Evolutionary conservation across 441 rosid genomes (phyloP).

Genomic region (Adansonia grandidieri): DNA sequence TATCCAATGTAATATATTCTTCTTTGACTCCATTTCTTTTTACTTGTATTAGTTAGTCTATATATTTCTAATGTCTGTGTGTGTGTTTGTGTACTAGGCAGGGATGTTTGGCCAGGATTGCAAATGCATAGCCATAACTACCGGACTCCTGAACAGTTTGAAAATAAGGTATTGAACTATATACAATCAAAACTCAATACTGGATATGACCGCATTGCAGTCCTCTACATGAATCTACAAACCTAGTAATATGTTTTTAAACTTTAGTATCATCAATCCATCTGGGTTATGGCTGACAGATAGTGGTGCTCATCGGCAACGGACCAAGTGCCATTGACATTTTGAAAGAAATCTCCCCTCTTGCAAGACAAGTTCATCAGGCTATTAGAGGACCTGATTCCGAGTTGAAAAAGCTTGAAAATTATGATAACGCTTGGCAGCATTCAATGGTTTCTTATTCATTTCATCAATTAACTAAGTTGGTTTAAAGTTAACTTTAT

Average conservation of each 20-base stretch:
- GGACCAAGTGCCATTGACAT: constrained; percentile 5
- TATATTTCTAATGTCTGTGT: too few relatives aligned
- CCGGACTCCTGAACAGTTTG: constrained; percentile 17
- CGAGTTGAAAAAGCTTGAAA: background rate
- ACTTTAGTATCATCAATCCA: background rate
- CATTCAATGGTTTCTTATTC: constrained; percentile 15
- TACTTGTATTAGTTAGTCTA: background rate
- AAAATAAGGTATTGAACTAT: background rate
- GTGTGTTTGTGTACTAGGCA: background rate
- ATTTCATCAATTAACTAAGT: background rate
- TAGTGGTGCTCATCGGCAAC: constrained; percentile 12
- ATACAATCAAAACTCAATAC: background rate
- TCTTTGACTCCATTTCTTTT: background rate
- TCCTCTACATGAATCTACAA: background rate
- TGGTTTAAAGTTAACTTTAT: background rate
- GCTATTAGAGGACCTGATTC: constrained; percentile 8
- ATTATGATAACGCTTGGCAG: background rate
- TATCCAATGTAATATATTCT: background rate
- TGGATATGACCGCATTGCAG: background rate
- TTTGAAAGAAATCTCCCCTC: background rate
- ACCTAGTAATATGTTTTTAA: background rate
- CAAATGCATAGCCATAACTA: constrained; percentile 21
- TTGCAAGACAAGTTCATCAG: constrained; percentile 23
- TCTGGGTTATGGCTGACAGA: constrained; percentile 8
- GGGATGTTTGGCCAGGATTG: constrained; percentile 16